Percentiles rank a stretch among this genome's conserved stretches.
Conservation (phyloP, 2,329 filamentous ascomycete genomes). For the Trichoderma koningiopsis region DNA sequence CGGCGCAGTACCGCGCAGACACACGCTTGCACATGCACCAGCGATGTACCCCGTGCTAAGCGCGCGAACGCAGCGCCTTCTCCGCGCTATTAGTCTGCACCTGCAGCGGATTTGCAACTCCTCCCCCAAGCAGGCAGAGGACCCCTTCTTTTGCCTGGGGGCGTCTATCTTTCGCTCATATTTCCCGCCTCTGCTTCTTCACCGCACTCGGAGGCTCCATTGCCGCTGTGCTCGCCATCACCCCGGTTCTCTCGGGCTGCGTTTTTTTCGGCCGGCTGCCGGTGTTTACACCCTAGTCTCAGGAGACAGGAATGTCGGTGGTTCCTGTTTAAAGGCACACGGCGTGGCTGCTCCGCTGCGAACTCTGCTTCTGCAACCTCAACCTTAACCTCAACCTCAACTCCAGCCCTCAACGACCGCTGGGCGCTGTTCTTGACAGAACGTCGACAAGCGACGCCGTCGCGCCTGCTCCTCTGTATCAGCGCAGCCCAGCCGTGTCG, state of each 20-base stretch:
- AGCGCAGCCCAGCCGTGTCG: neutral
- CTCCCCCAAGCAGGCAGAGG: neutral
- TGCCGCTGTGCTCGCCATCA: neutral
- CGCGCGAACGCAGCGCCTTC: neutral
- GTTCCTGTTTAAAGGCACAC: slow-evolving; percentile 7
- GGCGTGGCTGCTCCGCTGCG: slow-evolving; percentile 15
- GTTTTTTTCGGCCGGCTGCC: slow-evolving; percentile 5
- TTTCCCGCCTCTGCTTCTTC: neutral
- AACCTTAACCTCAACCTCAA: neutral
- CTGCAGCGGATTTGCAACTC: neutral
- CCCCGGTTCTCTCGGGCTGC: neutral
- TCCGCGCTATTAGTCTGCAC: neutral
- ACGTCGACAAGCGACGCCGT: neutral
- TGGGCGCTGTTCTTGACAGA: neutral
- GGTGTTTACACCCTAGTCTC: slow-evolving; percentile 12
- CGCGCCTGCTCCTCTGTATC: neutral
- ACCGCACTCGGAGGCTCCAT: neutral
- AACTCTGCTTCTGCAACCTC: neutral
- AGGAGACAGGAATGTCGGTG: slow-evolving; percentile 25
- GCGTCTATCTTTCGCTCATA: neutral
- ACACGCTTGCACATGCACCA: too few relatives aligned
- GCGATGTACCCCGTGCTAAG: too few relatives aligned
- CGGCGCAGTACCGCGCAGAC: neutral
- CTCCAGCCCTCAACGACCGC: neutral
- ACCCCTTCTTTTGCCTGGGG: neutral